Evolutionary conservation across 441 rosid genomes (phyloP), one percentile per base, ranked within the genome.

Genomic region (Sinapis alba): DNA sequence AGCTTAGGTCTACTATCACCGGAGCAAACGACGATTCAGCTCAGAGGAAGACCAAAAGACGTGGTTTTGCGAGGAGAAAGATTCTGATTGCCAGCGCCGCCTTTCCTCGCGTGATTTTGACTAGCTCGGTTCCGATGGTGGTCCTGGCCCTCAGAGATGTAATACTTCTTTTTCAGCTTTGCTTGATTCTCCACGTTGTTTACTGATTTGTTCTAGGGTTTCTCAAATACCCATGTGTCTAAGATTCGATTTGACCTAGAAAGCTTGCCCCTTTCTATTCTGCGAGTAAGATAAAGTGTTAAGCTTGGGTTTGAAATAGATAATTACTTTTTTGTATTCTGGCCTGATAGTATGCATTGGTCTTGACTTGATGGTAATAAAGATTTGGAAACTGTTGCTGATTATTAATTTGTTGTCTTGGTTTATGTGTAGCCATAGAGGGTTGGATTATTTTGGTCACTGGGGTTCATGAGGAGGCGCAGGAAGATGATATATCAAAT

Each of bases 381-480:
- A 21, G 50, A 8, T 7, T 36, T 53, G 3, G 41, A 32, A 32
- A 65, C 43, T 60, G 41, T 41, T 54, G n/a, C 18, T 78, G 62
- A 73, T 65, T n/a, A n/a, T n/a, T n/a, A n/a, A n/a, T 60, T 61
- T 50, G 53, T 65, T 71, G 24, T 50, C 5, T 59, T 38, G 26
- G 65, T 64, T 23, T 11, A 5, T 80, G 62, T 77, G 82, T 83
- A 96, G 99, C 99, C 21, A 84, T 96, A 78, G 99, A 96, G 69
- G 99, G 98, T 81, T 91, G 97, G 97, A 96, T 96, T 75, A 77
- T 93, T 80, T 84, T 96, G 84, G 96, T 88, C 10, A 82, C 88
- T 68, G 97, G 98, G 54, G 88, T 93, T 43, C 96, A 96, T 53
- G 98, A 96, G 79, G 99, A 93, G 78, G 96, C 98, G 23, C 97